phyloP scores from a whole-genome alignment of 2,329 filamentous ascomycete genomes.

The Botrytis cinerea region DNA sequence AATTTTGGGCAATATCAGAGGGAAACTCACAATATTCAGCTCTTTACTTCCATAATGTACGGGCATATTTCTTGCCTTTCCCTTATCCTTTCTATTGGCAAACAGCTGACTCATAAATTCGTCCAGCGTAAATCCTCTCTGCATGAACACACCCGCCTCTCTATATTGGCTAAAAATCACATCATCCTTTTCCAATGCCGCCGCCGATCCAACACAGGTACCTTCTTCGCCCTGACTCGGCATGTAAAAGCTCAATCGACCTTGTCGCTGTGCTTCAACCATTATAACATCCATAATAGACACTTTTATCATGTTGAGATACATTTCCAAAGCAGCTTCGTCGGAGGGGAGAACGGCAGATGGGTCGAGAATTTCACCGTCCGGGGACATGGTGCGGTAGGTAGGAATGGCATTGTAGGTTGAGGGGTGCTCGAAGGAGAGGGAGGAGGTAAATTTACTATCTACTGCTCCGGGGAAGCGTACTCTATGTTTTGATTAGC shows the following conservation, averaged over 20 bases:
- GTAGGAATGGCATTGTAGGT: constrained; percentile 79
- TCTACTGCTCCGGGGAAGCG: constrained; percentile 90
- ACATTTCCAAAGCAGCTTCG: constrained; percentile 37
- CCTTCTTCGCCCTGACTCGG: constrained; percentile 67
- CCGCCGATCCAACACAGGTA: constrained; percentile 85
- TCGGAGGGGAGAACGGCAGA: constrained; percentile 57
- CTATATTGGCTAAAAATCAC: constrained; percentile 94
- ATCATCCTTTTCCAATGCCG: constrained; percentile 79
- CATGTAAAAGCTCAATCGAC: constrained; percentile 76
- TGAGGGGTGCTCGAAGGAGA: constrained; percentile 75
- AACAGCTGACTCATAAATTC: constrained; percentile 97
- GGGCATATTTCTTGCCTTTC: constrained; percentile 91
- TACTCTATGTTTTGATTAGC: constrained; percentile 45
- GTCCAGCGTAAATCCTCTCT: constrained; percentile 81
- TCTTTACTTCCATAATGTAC: constrained; percentile 89
- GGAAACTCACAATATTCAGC: constrained; percentile 71
- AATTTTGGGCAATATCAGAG: background rate
- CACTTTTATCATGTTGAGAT: constrained; percentile 63
- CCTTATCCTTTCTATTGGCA: constrained; percentile 77
- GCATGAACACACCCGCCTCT: constrained; percentile 86
- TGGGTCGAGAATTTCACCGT: constrained; percentile 79
- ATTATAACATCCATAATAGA: constrained; percentile 95
- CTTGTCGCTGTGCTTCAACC: constrained; percentile 94
- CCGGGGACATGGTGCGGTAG: constrained; percentile 87
- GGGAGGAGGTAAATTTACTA: constrained; percentile 81